Percentiles rank a stretch among this genome's conserved stretches.
These are phyloP conservation scores for Vaccinium darrowii DNA, from an alignment of 148 eudicot species.

Conservation along the genomic window DNA sequence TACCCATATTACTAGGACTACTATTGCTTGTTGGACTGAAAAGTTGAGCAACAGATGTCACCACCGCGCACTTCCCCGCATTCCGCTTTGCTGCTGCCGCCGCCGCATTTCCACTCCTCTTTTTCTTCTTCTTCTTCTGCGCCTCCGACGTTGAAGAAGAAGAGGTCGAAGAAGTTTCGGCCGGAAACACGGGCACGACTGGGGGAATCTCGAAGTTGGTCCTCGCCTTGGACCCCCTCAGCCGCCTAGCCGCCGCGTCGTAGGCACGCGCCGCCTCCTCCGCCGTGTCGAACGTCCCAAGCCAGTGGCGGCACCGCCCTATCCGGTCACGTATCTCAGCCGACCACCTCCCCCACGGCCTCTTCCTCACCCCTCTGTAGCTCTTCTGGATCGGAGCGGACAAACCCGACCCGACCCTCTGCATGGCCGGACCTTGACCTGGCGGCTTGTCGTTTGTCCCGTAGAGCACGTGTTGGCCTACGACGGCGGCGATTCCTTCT, in stretches of 20 bases:
- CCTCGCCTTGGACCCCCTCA: slow-evolving; percentile 65
- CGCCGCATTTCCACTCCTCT: neutral
- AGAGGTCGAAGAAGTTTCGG: slow-evolving; percentile 17
- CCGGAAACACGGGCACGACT: slow-evolving; percentile 26
- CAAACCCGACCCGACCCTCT: neutral
- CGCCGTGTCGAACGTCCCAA: slow-evolving; percentile 72
- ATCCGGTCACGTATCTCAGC: slow-evolving; percentile 88
- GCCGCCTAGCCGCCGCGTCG: slow-evolving; percentile 75
- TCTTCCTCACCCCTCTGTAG: slow-evolving; percentile 74
- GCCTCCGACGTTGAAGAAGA: slow-evolving; percentile 19
- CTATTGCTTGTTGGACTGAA: slow-evolving; percentile 15
- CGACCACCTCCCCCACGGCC: slow-evolving; percentile 97
- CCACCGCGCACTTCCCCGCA: slow-evolving; percentile 45
- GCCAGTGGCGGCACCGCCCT: slow-evolving; percentile 88
- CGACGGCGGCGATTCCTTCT: slow-evolving; percentile 46
- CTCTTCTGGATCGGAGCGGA: slow-evolving; percentile 30
- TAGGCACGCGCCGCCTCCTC: slow-evolving; percentile 57
- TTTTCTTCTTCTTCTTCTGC: neutral
- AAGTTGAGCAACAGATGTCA: slow-evolving; percentile 59
- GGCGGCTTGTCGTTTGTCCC: slow-evolving; percentile 10
- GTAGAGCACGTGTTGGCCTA: slow-evolving; percentile 36
- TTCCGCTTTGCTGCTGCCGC: neutral
- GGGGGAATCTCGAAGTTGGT: slow-evolving; percentile 67
- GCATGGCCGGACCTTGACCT: neutral
- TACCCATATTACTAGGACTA: neutral